Evolutionary conservation across 2,329 filamentous ascomycete genomes (phyloP), one percentile per base, ranked within the genome.

Genomic region (Teratosphaeria viscida): DNA sequence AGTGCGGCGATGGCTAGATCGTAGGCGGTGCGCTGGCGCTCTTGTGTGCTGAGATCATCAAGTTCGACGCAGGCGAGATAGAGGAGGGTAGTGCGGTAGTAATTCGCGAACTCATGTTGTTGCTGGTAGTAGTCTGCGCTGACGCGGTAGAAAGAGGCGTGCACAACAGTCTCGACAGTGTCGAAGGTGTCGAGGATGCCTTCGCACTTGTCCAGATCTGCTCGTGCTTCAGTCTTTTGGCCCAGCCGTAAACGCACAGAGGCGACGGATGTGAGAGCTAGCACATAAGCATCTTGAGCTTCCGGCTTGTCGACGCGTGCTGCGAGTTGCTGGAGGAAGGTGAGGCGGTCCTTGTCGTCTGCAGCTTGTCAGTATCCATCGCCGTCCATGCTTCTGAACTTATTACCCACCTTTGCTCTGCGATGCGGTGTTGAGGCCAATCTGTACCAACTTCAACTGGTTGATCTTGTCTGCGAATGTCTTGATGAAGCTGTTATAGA

Each of bases 381-480:
- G 54, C 11, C 11, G 16, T 19, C 52, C 52, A 3, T 52, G 37
- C 55, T 12, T 39, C 47, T 19, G 16, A n/a, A 2, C 19, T 34
- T 43, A 23, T 32, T 8, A 23, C 75, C 57, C 74, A 92, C 90
- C 85, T 79, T 83, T 82, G 76, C 89, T 95, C 78, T 95, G 87
- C 70, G 87, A 85, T 57, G 91, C 90, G 54, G 94, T 89, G 76
- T 88, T 89, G 72, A 97, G 78, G 16, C 91, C 94, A 66, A 99
- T 79, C 66, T 89, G 87, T 66, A 99, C 94, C 67, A 97, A 87
- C 82, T 96, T 96, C 64, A 99, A 82, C 79, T 97, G 92, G 78
- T 97, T 99, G 81, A 99, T 96, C 82, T 95, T 96, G 74, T 96
- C 92, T 66, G 92, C 90, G 73, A 99, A 99, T 76, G 88, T 94